Evolutionary conservation across 306 rosid species (phyloP), one percentile per base, ranked within the genome.

Genomic region (Prunus kanzakura): DNA sequence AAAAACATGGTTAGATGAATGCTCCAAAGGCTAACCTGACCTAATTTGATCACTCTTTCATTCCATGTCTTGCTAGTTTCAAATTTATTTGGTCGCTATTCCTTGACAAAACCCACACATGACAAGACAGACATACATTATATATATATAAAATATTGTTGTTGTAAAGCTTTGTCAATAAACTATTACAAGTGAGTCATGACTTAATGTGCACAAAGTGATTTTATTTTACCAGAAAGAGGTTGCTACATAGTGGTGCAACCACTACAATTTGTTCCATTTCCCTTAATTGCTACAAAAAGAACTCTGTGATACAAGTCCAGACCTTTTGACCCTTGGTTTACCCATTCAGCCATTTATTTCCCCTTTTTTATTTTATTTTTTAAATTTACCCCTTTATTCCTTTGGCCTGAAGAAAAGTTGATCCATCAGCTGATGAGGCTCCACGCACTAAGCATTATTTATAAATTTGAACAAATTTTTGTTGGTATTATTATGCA

Each of bases 181-280:
- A 84, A 79, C 62, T 79, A 83, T 80, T 77, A 61, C 81, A 77
- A 82, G 88, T 82, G 86, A 87, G 74, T 62, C 58, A 45, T 82
- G 86, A 77, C 85, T 66, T 77, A 70, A 72, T 54, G 43, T 66
- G 78, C 80, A 76, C 80, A 82, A 67, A 75, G 81, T 69, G 84
- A 83, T 19, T 23, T 18, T 41, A 71, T 80, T 68, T 78, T 73
- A 83, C 84, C 80, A 78, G 78, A 84, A 82, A 82, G 71, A 63
- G 71, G 22, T 3, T 62, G 75, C 66, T 78, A 32, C 72, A 64
- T 83, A 80, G 89, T 90, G 96, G 51, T 82, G 70, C 66, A 55
- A 64, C 91, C 96, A 86, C 89, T 83, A 81, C 38, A 78, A 41
- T 71, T 67, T 68, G 30, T 64, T 64, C 77, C 22, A 54, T 23